These are phyloP conservation scores for Symbiodinium pilosum DNA, from an alignment of 73 alveolate genomes.

Conservation along the genomic window DNA sequence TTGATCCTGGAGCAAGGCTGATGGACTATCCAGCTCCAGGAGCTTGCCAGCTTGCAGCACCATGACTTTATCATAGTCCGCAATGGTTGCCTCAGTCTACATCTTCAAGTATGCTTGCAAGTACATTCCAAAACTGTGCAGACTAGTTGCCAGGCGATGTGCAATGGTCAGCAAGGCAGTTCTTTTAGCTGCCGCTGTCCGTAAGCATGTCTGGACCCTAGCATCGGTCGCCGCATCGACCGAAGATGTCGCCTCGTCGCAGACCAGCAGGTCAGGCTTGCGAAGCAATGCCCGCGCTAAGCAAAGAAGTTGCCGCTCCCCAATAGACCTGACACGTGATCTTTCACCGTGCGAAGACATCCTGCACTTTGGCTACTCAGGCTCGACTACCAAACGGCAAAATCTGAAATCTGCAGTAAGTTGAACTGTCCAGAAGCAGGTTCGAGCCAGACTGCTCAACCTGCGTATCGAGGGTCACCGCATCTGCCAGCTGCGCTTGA, in stretches of 20 bases:
- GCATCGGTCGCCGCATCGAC: constrained; percentile 90
- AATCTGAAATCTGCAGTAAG: background rate
- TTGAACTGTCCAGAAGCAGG: background rate
- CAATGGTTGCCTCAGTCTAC: constrained; percentile 43
- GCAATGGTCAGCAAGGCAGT: constrained; percentile 82
- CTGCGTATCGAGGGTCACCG: constrained; percentile 4
- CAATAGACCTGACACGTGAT: background rate
- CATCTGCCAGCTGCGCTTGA: constrained; percentile 71
- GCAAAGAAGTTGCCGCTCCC: constrained; percentile 93
- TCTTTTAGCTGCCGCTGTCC: constrained; percentile 19
- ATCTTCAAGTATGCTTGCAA: too few relatives aligned
- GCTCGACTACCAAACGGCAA: background rate
- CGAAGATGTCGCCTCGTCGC: constrained; percentile 91
- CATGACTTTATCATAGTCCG: constrained; percentile 92
- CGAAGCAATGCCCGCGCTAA: constrained; percentile 93
- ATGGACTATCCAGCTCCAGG: constrained; percentile 50
- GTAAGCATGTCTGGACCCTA: constrained; percentile 48
- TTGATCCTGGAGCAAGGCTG: background rate
- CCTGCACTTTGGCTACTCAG: background rate
- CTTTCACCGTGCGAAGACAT: background rate
- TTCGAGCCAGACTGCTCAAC: constrained; percentile 42
- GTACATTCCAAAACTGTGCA: background rate
- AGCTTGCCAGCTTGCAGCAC: constrained; percentile 41
- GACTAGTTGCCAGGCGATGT: constrained; percentile 30
- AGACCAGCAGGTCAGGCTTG: constrained; percentile 53